Evolutionary conservation across 805 yeast genomes (phyloP).

Genomic region (Ogataea nitratoaversa): DNA sequence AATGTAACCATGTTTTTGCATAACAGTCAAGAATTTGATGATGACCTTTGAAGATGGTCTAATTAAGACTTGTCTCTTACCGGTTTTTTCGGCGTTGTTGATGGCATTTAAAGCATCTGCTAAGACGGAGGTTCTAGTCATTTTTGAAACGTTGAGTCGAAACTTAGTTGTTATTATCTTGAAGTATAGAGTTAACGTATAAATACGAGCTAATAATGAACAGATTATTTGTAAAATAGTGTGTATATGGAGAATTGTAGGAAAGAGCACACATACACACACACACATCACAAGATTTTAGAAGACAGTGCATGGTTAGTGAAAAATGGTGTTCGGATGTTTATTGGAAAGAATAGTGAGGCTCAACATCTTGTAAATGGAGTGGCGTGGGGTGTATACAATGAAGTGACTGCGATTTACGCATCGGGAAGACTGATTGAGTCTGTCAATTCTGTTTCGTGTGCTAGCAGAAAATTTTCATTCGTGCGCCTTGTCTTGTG

Average conservation of each 20-base stretch:
- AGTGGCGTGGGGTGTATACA: constrained; percentile 3
- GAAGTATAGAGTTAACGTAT: no score
- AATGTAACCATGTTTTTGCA: constrained; percentile 97
- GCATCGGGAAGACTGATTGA: neutral
- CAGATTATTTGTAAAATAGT: no score
- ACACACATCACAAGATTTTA: no score
- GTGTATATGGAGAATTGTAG: no score
- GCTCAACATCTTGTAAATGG: neutral
- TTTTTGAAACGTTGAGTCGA: constrained; percentile 34
- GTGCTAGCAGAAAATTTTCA: constrained; percentile 6
- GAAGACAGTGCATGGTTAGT: no score
- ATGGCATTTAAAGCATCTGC: constrained; percentile 98
- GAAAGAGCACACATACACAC: no score
- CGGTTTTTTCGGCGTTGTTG: constrained; percentile 99
- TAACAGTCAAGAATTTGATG: constrained; percentile 92
- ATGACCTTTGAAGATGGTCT: constrained; percentile 98
- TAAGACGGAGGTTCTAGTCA: constrained; percentile 98
- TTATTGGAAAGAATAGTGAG: neutral
- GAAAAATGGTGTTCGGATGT: constrained; percentile 6
- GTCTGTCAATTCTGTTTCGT: no score
- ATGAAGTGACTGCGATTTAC: constrained; percentile 4
- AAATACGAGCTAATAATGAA: no score
- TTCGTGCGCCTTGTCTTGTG: no score
- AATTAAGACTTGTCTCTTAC: constrained; percentile 97
- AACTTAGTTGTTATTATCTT: no score